Conservation (phyloP, 345 rosid species). For the Linum usitatissimum region DNA sequence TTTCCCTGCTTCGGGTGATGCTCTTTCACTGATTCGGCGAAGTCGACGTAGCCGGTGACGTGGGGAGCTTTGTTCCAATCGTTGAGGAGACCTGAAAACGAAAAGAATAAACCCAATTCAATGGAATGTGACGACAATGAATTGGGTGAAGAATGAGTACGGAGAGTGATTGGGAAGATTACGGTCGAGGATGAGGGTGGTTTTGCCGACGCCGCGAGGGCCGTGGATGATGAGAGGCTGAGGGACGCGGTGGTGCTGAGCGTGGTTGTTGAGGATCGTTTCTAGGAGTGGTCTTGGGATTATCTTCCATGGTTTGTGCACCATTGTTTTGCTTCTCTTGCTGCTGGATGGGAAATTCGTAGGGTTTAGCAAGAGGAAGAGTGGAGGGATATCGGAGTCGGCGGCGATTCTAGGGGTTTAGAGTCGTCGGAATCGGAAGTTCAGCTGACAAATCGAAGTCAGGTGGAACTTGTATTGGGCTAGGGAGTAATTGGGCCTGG, state of each 20-base stretch:
- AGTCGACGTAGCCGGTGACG: slow-evolving; percentile 75
- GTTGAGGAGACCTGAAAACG: slow-evolving; percentile 53
- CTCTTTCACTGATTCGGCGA: slow-evolving; percentile 64
- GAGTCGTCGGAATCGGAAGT: background rate
- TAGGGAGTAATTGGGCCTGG: no score
- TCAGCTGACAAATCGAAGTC: no score
- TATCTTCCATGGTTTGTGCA: slow-evolving; percentile 75
- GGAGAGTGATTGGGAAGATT: slow-evolving; percentile 1
- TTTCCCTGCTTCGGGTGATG: slow-evolving; percentile 56
- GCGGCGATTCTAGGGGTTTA: background rate
- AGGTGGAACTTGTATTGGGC: no score
- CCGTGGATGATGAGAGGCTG: slow-evolving; percentile 94
- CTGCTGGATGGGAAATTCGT: background rate
- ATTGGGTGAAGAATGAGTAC: background rate
- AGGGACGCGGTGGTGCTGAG: slow-evolving; percentile 87
- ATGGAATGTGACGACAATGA: background rate
- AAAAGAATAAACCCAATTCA: background rate
- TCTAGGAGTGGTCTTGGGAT: slow-evolving; percentile 77
- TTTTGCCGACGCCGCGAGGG: slow-evolving; percentile 97
- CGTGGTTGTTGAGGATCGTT: slow-evolving; percentile 79
- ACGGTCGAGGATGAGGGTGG: slow-evolving; percentile 87
- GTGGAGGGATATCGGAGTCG: no score
- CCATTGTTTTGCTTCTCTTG: slow-evolving; percentile 32
- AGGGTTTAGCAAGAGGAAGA: slow-evolving; percentile 7
- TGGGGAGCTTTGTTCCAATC: slow-evolving; percentile 90